Evolutionary conservation across 2,329 filamentous ascomycete species (phyloP).

Genomic region (Fusarium ambrosium): DNA sequence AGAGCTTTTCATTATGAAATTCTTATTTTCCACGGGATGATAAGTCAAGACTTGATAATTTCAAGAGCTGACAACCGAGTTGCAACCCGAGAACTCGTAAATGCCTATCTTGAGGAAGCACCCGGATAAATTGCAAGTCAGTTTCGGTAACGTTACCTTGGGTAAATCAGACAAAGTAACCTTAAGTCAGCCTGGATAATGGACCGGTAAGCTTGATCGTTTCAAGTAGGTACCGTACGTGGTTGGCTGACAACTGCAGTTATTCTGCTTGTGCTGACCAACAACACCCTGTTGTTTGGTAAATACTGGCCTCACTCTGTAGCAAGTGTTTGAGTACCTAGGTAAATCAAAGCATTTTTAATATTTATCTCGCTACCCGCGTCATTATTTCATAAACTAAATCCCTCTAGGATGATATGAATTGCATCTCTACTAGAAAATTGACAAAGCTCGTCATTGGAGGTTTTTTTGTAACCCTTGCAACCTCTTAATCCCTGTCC

Average conservation of each 20-base stretch:
- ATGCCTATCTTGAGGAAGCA: not conserved
- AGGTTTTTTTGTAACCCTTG: no score
- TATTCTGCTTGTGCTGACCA: not conserved
- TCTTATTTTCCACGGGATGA: not conserved
- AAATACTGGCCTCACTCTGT: no score
- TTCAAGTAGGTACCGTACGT: not conserved
- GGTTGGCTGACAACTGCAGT: not conserved
- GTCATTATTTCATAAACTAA: no score
- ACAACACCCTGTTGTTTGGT: not conserved
- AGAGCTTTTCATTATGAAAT: not conserved
- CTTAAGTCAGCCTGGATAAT: not conserved
- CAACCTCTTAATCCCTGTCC: not conserved
- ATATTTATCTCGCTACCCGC: no score
- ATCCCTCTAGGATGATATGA: no score
- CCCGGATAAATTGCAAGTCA: not conserved
- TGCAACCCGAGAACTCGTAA: not conserved
- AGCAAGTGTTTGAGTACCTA: no score
- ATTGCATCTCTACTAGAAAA: no score
- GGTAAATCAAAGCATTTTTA: no score
- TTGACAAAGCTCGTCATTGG: no score
- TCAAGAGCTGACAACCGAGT: not conserved
- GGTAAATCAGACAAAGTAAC: not conserved
- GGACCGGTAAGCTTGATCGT: not conserved
- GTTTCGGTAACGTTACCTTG: not conserved
- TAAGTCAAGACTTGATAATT: not conserved